Evolutionary conservation across 2,329 filamentous ascomycete genomes (phyloP).

Genomic region (Emericellopsis cladophorae): DNA sequence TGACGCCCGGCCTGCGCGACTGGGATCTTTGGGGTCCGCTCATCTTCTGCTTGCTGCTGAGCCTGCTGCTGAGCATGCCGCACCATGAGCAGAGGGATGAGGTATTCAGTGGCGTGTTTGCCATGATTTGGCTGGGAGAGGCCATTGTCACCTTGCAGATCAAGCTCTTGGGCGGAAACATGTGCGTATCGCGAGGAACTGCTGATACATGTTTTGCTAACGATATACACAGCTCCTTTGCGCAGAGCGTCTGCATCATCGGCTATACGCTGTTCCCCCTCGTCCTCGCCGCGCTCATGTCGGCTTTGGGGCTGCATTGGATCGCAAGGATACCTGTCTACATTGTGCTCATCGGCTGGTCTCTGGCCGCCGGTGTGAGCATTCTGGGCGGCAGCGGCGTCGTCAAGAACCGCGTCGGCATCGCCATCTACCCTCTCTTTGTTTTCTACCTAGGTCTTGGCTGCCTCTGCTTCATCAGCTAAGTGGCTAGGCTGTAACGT

Average conservation of each 20-base stretch:
- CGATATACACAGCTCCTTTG: slow-evolving; percentile 61
- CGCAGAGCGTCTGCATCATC: slow-evolving; percentile 95
- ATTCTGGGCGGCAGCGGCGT: slow-evolving; percentile 93
- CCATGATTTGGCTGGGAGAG: slow-evolving; percentile 93
- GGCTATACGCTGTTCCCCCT: slow-evolving; percentile 96
- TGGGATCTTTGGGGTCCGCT: slow-evolving; percentile 98
- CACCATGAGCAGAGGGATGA: slow-evolving; percentile 68
- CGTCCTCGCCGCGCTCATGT: slow-evolving; percentile 83
- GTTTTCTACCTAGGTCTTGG: slow-evolving; percentile 91
- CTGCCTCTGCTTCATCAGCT: slow-evolving; percentile 96
- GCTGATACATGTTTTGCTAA: not conserved
- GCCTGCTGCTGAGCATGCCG: slow-evolving; percentile 77
- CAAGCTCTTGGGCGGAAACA: slow-evolving; percentile 88
- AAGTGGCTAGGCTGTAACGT: slow-evolving; percentile 11
- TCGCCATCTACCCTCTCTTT: slow-evolving; percentile 89
- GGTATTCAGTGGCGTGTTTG: slow-evolving; percentile 94
- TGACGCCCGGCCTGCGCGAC: slow-evolving; percentile 84
- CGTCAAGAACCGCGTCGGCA: slow-evolving; percentile 82
- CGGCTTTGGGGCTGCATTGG: slow-evolving; percentile 65
- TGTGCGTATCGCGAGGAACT: slow-evolving; percentile 48
- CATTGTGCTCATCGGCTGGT: slow-evolving; percentile 79
- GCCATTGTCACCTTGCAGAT: slow-evolving; percentile 97
- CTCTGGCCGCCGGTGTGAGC: slow-evolving; percentile 86
- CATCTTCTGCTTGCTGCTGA: slow-evolving; percentile 83
- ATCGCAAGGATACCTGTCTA: slow-evolving; percentile 87